These are phyloP conservation scores for Iberis pinnata DNA, from an alignment of 345 rosid species.

Conservation along the genomic window DNA sequence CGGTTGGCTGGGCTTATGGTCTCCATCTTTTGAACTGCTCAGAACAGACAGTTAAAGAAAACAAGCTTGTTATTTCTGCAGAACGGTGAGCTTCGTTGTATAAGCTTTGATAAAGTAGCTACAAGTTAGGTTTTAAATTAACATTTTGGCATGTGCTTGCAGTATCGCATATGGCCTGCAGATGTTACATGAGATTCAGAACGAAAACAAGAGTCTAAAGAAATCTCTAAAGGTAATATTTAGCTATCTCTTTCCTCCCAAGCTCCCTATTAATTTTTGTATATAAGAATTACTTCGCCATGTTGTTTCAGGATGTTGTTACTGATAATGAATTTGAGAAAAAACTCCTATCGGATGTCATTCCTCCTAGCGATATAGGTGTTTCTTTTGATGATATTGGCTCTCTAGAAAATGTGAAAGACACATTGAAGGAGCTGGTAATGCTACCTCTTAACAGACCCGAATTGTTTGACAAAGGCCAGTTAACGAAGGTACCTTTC, in stretches of 20 bases:
- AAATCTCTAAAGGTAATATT: constrained; percentile 68
- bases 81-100: constrained; percentile 51
- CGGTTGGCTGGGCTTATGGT: constrained; percentile 87
- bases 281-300: constrained; percentile 1
- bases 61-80: constrained; percentile 57
- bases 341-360: constrained; percentile 93
- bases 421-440: constrained; percentile 95
- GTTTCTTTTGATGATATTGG: constrained; percentile 97
- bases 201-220: constrained; percentile 66
- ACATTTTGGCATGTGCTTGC: constrained; percentile 27
- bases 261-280: not conserved
- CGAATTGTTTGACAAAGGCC: constrained; percentile 94
- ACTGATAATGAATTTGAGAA: constrained; percentile 98
- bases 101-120: constrained; percentile 12
- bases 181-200: constrained; percentile 61
- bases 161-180: constrained; percentile 64
- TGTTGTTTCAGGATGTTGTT: constrained; percentile 67
- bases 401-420: constrained; percentile 94
- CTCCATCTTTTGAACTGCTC: constrained; percentile 69
- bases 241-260: constrained; percentile 6
- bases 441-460: constrained; percentile 99
- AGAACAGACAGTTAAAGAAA: constrained; percentile 53
- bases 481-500: constrained; percentile 73
- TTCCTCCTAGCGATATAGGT: constrained; percentile 93
- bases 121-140: constrained; percentile 11